Percentiles rank a stretch among this genome's conserved stretches.
Conservation (phyloP, 768 basidiomycete genomes). For the Albatrellus ellisii region DNA sequence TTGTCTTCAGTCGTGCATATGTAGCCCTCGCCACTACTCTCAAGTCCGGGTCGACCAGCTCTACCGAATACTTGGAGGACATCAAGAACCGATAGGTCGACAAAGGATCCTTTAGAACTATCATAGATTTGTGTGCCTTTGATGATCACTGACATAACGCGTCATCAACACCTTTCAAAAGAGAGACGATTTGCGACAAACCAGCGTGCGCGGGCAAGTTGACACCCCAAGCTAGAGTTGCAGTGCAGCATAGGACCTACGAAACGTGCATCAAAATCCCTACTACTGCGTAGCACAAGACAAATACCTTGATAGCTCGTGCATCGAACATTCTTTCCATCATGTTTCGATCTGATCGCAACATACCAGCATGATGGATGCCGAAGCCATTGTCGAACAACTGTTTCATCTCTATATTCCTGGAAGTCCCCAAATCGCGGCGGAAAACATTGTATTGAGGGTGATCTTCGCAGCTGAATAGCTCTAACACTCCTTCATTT, state of each 20-base stretch:
- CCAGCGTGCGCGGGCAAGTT: constrained; percentile 97
- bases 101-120: constrained; percentile 77
- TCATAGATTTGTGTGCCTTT: constrained; percentile 98
- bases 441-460: constrained; percentile 69
- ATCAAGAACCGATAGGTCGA: constrained; percentile 88
- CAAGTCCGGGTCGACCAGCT: constrained; percentile 80
- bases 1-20: constrained; percentile 95
- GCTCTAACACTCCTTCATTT: constrained; percentile 55
- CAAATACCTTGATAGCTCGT: constrained; percentile 72
- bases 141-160: constrained; percentile 54
- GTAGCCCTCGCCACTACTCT: constrained; percentile 90
- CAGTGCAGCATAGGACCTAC: constrained; percentile 94
- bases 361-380: constrained; percentile 98
- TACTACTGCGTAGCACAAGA: not conserved
- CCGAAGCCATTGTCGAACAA: constrained; percentile 89
- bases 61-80: constrained; percentile 97
- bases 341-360: constrained; percentile 86
- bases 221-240: constrained; percentile 98
- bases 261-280: not conserved
- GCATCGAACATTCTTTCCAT: constrained; percentile 92
- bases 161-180: constrained; percentile 1
- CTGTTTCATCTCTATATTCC: constrained; percentile 95
- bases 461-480: constrained; percentile 76
- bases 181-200: constrained; percentile 20
- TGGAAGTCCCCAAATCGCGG: constrained; percentile 61